A percentile compares a stretch with the other conserved stretches of the same genome.
These are phyloP conservation scores for Sporothrix curviconia DNA, from an alignment of 2,329 filamentous ascomycete species.

Conservation along the genomic window DNA sequence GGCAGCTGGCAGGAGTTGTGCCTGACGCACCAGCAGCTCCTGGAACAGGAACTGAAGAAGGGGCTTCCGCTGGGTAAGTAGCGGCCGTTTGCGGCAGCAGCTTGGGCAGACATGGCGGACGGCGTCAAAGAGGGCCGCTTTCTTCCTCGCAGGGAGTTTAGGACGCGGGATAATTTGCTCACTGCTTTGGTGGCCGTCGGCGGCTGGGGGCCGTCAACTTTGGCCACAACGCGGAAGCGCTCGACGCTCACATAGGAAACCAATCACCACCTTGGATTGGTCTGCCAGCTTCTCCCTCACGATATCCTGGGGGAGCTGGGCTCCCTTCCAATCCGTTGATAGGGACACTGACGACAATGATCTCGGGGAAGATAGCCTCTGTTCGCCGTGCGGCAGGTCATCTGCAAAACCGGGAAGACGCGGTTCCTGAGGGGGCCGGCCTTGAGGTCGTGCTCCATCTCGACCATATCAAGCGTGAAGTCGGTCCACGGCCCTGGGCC, in stretches of 20 bases:
- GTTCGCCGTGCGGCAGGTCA: conserved; percentile 42
- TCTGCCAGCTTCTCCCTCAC: conserved; percentile 27
- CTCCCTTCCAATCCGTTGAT: conserved; percentile 34
- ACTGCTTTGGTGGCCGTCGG: neutral
- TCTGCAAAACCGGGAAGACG: conserved; percentile 60
- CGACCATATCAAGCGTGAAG: conserved; percentile 47
- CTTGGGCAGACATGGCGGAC: too few species aligned
- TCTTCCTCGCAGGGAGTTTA: too few species aligned
- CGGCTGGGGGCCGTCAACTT: conserved; percentile 8
- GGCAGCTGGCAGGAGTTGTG: too few species aligned
- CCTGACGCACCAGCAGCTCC: too few species aligned
- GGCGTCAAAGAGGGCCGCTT: too few species aligned
- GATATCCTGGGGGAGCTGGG: neutral
- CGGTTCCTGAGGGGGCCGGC: conserved; percentile 55
- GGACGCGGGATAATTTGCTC: neutral
- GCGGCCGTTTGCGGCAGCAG: too few species aligned
- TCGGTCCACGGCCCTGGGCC: conserved; percentile 29
- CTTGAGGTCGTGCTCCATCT: conserved; percentile 59
- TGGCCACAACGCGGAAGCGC: conserved; percentile 44
- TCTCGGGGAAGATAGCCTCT: conserved; percentile 33
- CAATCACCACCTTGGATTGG: conserved; percentile 46
- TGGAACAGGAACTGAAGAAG: too few species aligned
- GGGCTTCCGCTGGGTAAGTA: too few species aligned
- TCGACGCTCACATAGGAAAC: conserved; percentile 62
- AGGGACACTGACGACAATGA: conserved; percentile 53